phyloP scores from a whole-genome alignment of 192 early-diverging fungal genomes.

The Coemansia sp. region DNA sequence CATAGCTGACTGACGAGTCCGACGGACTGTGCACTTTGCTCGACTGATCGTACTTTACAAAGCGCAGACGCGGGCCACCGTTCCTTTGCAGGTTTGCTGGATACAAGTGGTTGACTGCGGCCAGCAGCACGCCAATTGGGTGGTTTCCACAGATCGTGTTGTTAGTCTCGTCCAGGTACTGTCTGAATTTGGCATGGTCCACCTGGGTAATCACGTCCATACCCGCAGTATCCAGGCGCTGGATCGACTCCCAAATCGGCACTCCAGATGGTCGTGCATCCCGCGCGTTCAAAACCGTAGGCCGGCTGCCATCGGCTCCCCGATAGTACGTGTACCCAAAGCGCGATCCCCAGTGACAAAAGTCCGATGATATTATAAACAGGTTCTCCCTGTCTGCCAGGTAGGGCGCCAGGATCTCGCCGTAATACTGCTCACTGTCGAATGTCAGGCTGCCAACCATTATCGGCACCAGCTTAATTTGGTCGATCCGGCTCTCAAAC shows the following conservation, averaged over 20 bases:
- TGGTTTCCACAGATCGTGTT: constrained; percentile 97
- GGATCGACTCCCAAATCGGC: constrained; percentile 80
- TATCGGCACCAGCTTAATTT: constrained; percentile 81
- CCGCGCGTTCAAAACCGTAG: constrained; percentile 5
- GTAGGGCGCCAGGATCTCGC: constrained; percentile 71
- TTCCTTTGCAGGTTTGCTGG: neutral
- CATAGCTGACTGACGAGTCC: constrained; percentile 82
- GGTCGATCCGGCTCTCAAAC: constrained; percentile 60
- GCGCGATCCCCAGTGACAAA: constrained; percentile 95
- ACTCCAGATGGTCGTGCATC: constrained; percentile 6
- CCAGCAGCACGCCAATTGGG: constrained; percentile 81
- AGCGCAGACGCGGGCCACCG: constrained; percentile 52
- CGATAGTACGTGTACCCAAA: constrained; percentile 79
- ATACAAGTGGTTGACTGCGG: constrained; percentile 54
- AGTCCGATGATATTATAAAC: constrained; percentile 96
- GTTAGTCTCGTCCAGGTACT: constrained; percentile 71
- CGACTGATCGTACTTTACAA: constrained; percentile 87
- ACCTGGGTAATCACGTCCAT: constrained; percentile 74
- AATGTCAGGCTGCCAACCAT: constrained; percentile 75
- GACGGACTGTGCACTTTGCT: constrained; percentile 54
- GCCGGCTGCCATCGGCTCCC: constrained; percentile 9
- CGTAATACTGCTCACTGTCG: constrained; percentile 64
- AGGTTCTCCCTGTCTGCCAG: constrained; percentile 66
- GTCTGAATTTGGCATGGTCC: constrained; percentile 59
- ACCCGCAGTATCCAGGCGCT: constrained; percentile 73